These are phyloP conservation scores for Tolypocladium ovalisporum DNA, from an alignment of 2,329 filamentous ascomycete species.

Conservation along the genomic window DNA sequence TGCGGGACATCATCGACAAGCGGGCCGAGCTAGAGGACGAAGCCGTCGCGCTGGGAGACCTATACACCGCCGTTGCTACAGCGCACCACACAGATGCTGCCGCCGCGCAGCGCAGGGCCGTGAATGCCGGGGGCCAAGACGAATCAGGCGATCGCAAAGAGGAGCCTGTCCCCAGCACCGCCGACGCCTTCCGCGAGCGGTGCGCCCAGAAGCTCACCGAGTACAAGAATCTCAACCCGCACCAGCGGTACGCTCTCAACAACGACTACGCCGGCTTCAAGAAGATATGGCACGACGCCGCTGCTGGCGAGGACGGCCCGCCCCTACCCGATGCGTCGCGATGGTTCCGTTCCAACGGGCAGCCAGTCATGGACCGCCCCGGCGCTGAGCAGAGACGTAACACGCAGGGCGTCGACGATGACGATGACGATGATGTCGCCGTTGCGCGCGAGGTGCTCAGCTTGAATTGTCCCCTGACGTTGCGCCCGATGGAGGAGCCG, in stretches of 20 bases:
- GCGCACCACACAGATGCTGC: constrained; percentile 4
- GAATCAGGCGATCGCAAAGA: constrained; percentile 9
- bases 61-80: constrained; percentile 14
- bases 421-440: constrained; percentile 57
- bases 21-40: constrained; percentile 40
- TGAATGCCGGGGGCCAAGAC: constrained; percentile 3
- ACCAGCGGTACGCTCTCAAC: constrained; percentile 41
- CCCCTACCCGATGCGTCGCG: constrained; percentile 39
- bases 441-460: constrained; percentile 53
- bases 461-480: constrained; percentile 59
- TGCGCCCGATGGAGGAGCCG: constrained; percentile 53
- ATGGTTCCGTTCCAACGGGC: constrained; percentile 40
- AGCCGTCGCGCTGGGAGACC: constrained; percentile 22
- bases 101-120: constrained; percentile 4
- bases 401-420: constrained; percentile 26
- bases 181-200: constrained; percentile 23
- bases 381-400: constrained; percentile 2
- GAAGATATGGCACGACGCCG: constrained; percentile 43
- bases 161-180: constrained; percentile 12
- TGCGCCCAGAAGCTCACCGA: constrained; percentile 26
- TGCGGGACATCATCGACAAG: constrained; percentile 39
- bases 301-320: constrained; percentile 35
- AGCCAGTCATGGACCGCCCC: constrained; percentile 24
- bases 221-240: constrained; percentile 29
- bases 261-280: constrained; percentile 52